Conservation (phyloP, 176 grass and related monocot species). For the Hsuehochloa calcarea region DNA sequence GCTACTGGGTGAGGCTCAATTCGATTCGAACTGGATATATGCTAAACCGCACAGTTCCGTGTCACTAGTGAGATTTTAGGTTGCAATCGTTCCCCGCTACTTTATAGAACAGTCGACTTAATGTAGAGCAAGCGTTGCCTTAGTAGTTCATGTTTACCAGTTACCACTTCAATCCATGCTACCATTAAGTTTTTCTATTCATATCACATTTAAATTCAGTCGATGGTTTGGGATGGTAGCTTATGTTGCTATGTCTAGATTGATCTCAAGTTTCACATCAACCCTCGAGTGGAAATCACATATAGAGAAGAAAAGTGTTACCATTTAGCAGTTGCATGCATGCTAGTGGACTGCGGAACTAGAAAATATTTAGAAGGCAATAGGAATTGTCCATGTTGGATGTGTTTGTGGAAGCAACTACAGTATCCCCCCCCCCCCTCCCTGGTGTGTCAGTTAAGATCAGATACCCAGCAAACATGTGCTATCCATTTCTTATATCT, state of each 20-base stretch:
- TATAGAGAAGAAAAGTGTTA: neutral
- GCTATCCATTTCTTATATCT: neutral
- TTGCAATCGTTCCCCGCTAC: neutral
- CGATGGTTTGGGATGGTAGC: neutral
- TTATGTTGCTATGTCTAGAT: neutral
- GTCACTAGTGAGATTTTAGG: neutral
- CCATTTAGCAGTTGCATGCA: neutral
- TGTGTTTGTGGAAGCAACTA: neutral
- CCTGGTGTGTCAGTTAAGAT: neutral
- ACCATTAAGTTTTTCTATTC: neutral
- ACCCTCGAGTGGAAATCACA: neutral
- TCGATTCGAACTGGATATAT: neutral
- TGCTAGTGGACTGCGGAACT: neutral
- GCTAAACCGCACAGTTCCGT: neutral
- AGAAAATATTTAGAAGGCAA: neutral
- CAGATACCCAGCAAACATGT: neutral
- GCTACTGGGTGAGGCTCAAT: conserved; percentile 73
- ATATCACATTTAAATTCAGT: conserved; percentile 10
- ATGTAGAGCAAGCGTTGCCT: neutral
- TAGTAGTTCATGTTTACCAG: neutral
- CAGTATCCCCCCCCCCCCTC: neutral
- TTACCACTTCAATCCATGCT: neutral
- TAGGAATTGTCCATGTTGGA: neutral
- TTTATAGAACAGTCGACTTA: neutral
- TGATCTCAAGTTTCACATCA: conserved; percentile 8